Evolutionary conservation across 2,329 filamentous ascomycete species (phyloP).

Genomic region (Chaetomiaceae sp.): DNA sequence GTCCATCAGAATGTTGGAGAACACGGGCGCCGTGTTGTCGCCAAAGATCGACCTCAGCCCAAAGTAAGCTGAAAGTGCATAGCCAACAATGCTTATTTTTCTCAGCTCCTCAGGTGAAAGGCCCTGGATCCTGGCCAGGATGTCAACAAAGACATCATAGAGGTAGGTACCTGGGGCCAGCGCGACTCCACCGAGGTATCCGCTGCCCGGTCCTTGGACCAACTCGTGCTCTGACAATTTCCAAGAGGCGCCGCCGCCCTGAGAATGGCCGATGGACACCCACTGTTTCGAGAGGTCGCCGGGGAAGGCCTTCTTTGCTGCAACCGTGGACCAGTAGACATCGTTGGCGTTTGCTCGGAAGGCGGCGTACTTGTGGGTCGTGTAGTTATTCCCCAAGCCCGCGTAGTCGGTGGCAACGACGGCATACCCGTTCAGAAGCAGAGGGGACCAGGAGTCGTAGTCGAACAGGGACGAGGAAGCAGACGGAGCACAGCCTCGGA

Average conservation of each 20-base stretch:
- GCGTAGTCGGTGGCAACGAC: not conserved
- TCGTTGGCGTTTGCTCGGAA: not conserved
- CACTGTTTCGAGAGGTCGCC: not conserved
- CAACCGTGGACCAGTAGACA: not conserved
- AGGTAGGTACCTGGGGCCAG: too few species aligned
- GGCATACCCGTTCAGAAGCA: not conserved
- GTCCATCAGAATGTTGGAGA: not conserved
- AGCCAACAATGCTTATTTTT: too few species aligned
- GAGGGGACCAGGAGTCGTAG: not conserved
- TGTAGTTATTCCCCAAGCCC: not conserved
- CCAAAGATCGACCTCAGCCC: not conserved
- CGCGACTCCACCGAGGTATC: too few species aligned
- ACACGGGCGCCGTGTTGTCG: not conserved
- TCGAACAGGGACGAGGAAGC: not conserved
- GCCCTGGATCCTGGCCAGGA: too few species aligned
- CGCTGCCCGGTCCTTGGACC: not conserved
- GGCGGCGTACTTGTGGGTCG: not conserved
- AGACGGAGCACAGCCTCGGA: not conserved
- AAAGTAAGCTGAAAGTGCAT: not conserved
- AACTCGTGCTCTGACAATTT: not conserved
- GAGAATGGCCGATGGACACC: not conserved
- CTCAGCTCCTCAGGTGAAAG: too few species aligned
- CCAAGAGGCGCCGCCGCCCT: not conserved
- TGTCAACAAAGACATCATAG: too few species aligned
- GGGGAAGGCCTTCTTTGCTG: not conserved